A percentile compares a stretch with the other conserved stretches of the same genome.
phyloP scores from a whole-genome alignment of 2,329 filamentous ascomycete species.

The Sphaceloma murrayae region DNA sequence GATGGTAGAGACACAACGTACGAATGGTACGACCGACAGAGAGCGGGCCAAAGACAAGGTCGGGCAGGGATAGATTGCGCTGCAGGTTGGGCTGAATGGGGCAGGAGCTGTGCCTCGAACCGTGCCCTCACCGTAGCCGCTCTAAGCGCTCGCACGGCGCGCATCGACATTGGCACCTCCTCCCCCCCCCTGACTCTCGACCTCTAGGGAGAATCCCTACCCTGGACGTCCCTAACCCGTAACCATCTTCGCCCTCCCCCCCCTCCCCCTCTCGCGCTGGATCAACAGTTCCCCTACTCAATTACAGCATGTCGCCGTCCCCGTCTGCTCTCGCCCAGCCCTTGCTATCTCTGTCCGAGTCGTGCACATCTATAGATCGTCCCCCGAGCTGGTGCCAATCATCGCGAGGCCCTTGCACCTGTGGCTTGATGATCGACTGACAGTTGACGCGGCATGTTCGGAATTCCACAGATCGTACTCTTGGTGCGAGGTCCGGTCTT shows the following conservation, averaged over 20 bases:
- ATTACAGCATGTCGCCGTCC: background rate
- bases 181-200: background rate
- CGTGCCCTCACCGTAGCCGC: constrained; percentile 6
- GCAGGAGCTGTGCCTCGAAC: constrained; percentile 12
- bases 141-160: constrained; percentile 6
- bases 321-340: constrained; percentile 9
- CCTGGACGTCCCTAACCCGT: too few species aligned
- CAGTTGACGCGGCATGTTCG: constrained; percentile 14
- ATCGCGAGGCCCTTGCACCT: constrained; percentile 1
- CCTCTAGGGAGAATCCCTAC: too few species aligned
- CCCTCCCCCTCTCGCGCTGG: too few species aligned
- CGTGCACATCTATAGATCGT: too few species aligned
- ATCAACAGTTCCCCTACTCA: constrained; percentile 5
- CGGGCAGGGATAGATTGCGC: constrained; percentile 9
- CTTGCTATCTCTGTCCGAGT: background rate
- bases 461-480: constrained; percentile 3
- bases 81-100: constrained; percentile 10
- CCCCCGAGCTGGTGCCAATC: too few species aligned
- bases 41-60: too few species aligned
- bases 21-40: too few species aligned
- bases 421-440: constrained; percentile 13
- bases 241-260: too few species aligned
- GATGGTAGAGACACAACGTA: constrained; percentile 3
- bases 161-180: too few species aligned
- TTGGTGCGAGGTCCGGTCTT: constrained; percentile 7